These are phyloP conservation scores for Blumeriella jaapii DNA, from an alignment of 2,329 filamentous ascomycete genomes.

Conservation along the genomic window DNA sequence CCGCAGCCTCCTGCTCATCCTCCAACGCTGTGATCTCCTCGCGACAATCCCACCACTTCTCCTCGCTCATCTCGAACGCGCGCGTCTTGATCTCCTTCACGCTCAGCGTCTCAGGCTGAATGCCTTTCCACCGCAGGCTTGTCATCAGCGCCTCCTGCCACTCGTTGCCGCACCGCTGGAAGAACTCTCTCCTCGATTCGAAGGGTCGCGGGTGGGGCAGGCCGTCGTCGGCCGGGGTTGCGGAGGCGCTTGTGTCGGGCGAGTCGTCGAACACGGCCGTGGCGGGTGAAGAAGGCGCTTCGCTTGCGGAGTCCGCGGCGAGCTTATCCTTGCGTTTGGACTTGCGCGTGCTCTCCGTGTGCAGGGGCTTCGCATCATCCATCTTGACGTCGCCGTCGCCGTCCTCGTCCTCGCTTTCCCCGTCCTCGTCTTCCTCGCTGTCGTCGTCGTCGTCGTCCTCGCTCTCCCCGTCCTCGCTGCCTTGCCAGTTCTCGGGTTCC, in stretches of 20 bases:
- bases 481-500: conserved; percentile 76
- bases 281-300: conserved; percentile 30
- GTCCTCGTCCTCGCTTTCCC: conserved; percentile 38
- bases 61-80: conserved; percentile 83
- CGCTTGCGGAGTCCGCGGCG: conserved; percentile 30
- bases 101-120: conserved; percentile 54
- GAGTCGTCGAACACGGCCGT: conserved; percentile 48
- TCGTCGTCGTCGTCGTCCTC: conserved; percentile 44
- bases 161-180: conserved; percentile 70
- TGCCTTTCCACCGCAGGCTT: conserved; percentile 55
- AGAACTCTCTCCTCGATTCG: conserved; percentile 85
- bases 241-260: conserved; percentile 16
- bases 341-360: conserved; percentile 35
- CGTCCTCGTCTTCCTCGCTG: conserved; percentile 36
- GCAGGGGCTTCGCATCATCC: conserved; percentile 23
- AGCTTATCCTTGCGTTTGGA: conserved; percentile 47
- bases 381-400: conserved; percentile 34
- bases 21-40: conserved; percentile 88
- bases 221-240: conserved; percentile 21
- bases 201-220: conserved; percentile 41
- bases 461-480: conserved; percentile 51
- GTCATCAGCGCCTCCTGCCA: conserved; percentile 86
- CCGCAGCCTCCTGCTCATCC: conserved; percentile 78
- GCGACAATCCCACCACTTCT: conserved; percentile 97
- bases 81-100: conserved; percentile 88